Evolutionary conservation across 345 rosid genomes (phyloP), one percentile per base, ranked within the genome.

Genomic region (Passiflora organensis): DNA sequence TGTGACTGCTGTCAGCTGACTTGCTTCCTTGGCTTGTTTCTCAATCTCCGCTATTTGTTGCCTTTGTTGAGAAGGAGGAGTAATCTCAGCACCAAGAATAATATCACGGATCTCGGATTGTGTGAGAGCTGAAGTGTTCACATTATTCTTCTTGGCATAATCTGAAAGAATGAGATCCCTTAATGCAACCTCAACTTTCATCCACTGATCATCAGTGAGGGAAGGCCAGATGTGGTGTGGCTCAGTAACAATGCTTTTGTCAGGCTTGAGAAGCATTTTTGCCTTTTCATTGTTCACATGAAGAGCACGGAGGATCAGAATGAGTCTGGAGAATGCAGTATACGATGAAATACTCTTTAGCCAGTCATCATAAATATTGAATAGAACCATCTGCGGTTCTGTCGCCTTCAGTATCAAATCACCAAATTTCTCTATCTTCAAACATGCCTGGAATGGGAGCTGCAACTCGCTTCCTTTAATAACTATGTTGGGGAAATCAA

Each of bases 21-120:
- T 94, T n/a, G 95, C 95, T 73, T 94, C 96, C 67, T 94, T 94
- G 3, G 96, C 96, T 97, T 94, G 97, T 80, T 94, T 94, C 84
- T 94, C 99, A 68, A 89, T 87, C 75, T 83, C 99, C 21, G 97
- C 99, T 58, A 94, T 94, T 45, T 94, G 97, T 66, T 94, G 99
- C 68, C 99, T 79, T 62, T 94, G 97, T 58, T 89, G 97, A 16
- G 97, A 86, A 12, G 95, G 95, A 60, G 95, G 97, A 43, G 97
- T 84, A 44, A 86, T 90, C 79, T 90, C 93, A 75, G 97, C 97
- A 62, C 97, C 97, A 16, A 90, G 90, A 37, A 90, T 86, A 60
- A 90, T 90, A 68, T 90, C 93, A 56, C 97, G 84, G 47, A 86
- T 90, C 80, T 90, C 95, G 25, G 97, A 86, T 52, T 90, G 97